These are phyloP conservation scores for Brachypodium distachyon DNA, from an alignment of 202 grass and related monocot species.

Conservation along the genomic window DNA sequence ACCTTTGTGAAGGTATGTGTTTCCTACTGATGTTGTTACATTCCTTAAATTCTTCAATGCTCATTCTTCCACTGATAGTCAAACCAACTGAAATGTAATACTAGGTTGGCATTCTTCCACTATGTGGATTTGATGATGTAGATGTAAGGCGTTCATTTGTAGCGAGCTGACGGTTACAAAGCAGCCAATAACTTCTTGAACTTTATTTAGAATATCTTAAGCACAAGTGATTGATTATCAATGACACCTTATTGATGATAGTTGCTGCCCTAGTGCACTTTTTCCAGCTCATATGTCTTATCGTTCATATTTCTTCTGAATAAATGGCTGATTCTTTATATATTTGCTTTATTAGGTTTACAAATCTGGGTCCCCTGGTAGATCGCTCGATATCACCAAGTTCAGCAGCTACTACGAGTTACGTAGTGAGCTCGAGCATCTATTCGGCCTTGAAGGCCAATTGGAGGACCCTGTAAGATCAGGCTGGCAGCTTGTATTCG, in stretches of 20 bases:
- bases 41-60: neutral
- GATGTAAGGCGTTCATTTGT: neutral
- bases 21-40: neutral
- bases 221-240: neutral
- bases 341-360: conserved; percentile 53
- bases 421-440: conserved; percentile 64
- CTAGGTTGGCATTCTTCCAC: neutral
- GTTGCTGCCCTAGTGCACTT: neutral
- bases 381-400: conserved; percentile 84
- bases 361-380: conserved; percentile 91
- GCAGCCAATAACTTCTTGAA: neutral
- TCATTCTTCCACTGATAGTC: neutral
- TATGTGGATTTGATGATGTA: neutral
- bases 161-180: neutral
- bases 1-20: conserved; percentile 86
- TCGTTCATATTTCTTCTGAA: neutral
- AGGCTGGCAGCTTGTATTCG: conserved; percentile 99
- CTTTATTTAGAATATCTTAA: neutral
- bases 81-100: neutral
- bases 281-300: neutral
- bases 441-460: conserved; percentile 96
- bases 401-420: conserved; percentile 82
- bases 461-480: conserved; percentile 83
- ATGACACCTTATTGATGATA: neutral
- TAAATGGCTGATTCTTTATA: neutral